Base-by-base conservation (phyloP, 2,329 filamentous ascomycete genomes). In the Neobulgaria alba region DNA sequence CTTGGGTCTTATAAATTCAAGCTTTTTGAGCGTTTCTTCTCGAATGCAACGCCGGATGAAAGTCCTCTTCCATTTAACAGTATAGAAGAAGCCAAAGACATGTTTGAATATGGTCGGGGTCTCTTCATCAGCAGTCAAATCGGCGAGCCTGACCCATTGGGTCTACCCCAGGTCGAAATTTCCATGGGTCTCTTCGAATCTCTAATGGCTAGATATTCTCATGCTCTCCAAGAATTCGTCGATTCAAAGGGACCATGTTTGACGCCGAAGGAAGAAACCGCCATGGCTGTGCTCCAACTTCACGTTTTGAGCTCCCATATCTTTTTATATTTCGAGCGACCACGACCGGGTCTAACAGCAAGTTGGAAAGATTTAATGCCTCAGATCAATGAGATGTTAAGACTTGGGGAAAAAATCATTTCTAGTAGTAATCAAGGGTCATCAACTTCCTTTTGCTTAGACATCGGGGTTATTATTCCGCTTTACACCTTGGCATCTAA, bases 401-500 rank as follows among this genome's bases (percentile, higher is more conserved):
- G 16, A 10, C 38, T 46, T 18, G 44, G 10, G 5, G 43, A 45
- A 10, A 42, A 41, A 23, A 32, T 36, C 5, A 20, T 48, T 21
- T 35, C 41, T 26, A 17, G 18, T 26, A 33, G 31, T 38, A 2
- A 10, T 9, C n/a, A 23, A 26, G 16, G n/a, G n/a, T 33, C 23
- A 19, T 20, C 29, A 9, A 40, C 35, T 19, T 39, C 43, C 48
- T 82, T 81, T 56, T 75, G 73, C 38, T 68, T 77, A 14, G 76
- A 80, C 38, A 60, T 79, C 10, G 78, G 77, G 20, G 74, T 82
- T 42, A 68, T 82, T 4, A 72, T 76, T 8, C 75, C 76, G 0
- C 64, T 82, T 1, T 82, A 75, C 46, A 69, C 78, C 2, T 72
- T 79, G 9, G 77, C 74, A 10, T 77, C 72, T 10, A 77, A 79